Evolutionary conservation across 2,329 filamentous ascomycete species (phyloP), one percentile per base, ranked within the genome.

Genomic region (Alternaria infectoria): DNA sequence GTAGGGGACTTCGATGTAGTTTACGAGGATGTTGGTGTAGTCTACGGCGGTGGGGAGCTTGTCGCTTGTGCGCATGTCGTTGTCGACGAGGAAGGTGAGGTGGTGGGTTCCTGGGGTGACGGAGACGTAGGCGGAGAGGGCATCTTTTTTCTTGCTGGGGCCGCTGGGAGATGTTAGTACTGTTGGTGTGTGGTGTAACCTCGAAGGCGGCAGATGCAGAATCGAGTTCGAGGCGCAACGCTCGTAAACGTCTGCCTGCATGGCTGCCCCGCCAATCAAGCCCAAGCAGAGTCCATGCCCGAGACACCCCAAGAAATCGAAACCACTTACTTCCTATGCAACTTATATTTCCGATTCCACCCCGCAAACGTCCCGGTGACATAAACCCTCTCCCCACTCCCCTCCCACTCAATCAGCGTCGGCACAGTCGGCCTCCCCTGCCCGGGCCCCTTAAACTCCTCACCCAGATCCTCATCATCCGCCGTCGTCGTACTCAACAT

Each of bases 311-410:
- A 28, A n/a, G 2, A 56, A 59, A 49, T 32, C 89, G 60, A 60
- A 45, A 56, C 40, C 3, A 69, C 91, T 88, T 87, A 97, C 93
- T 93, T 90, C 80, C 88, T 90, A 80, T 93, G 89, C 76, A 99
- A 84, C 71, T 91, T 89, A 78, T 94, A 96, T 82, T 98, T 98
- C 79, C 91, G 91, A 81, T 96, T 93, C 96, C 96, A 99, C 26
- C 95, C 92, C 73, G 97, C 96, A 77, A 98, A 97, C 19, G 96
- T 98, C 69, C 95, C 95, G 1, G 96, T 99, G 49, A 99, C 93
- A 79, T 97, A 99, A 68, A 98, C 89, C 81, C 94, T 96, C 61
- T 97, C 92, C 62, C 92, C 94, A 56, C 89, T 89, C 9, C 88
- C 87, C 69, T 87, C 87, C 96, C 96, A 99, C 81, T 96, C 92